Conservation (phyloP, 176 grass and related monocot genomes). For the Alloteropsis semialata region DNA sequence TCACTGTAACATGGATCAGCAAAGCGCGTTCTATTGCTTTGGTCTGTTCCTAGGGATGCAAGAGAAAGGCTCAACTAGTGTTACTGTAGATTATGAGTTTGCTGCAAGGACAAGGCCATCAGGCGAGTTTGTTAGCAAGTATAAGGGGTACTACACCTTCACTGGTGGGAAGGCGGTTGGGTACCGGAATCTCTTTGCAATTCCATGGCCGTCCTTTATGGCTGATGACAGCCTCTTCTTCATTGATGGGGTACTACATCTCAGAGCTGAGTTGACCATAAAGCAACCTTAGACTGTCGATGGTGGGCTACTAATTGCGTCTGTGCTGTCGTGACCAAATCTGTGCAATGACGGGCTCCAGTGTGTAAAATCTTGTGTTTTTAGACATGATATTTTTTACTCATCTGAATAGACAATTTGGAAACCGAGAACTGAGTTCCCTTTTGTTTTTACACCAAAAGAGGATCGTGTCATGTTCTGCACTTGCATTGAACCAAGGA, state of each 20-base stretch:
- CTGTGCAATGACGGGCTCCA: background rate
- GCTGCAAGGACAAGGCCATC: conserved; percentile 77
- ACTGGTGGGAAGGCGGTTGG: conserved; percentile 91
- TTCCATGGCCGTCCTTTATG: conserved; percentile 88
- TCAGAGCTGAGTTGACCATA: conserved; percentile 87
- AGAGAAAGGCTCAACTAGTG: conserved; percentile 87
- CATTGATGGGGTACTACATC: conserved; percentile 80
- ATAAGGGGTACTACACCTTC: conserved; percentile 93
- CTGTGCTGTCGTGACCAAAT: background rate
- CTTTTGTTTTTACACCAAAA: conserved; percentile 22
- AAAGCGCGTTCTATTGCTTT: conserved; percentile 80
- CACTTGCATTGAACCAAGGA: conserved; percentile 16
- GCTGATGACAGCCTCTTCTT: conserved; percentile 94
- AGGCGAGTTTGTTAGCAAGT: conserved; percentile 89
- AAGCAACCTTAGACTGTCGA: conserved; percentile 56
- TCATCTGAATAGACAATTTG: conserved; percentile 29
- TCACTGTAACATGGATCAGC: conserved; percentile 87
- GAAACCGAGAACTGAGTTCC: background rate
- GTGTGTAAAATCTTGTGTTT: conserved; percentile 14
- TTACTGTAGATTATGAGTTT: conserved; percentile 93
- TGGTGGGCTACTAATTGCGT: conserved; percentile 23
- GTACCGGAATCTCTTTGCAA: conserved; percentile 87
- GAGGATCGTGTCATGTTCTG: background rate
- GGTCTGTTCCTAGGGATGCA: conserved; percentile 98
- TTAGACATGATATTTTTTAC: conserved; percentile 21